A percentile compares a stretch with the other conserved stretches of the same genome.
Evolutionary conservation across 768 basidiomycete genomes (phyloP).

Genomic region (Scleroderma bovista): DNA sequence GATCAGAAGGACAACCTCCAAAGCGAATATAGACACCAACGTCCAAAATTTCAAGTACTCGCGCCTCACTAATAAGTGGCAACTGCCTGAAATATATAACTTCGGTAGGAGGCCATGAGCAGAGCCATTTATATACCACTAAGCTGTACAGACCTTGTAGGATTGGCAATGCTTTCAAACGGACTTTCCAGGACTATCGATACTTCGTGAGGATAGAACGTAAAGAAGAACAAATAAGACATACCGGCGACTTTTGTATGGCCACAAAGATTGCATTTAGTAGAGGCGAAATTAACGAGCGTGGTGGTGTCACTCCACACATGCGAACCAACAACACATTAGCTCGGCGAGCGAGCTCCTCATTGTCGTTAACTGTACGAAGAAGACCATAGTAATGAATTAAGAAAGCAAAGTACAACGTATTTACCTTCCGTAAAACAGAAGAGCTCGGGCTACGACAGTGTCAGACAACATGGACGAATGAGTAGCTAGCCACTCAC

Average conservation of each 20-base stretch:
- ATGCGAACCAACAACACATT: conserved; percentile 72
- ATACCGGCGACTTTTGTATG: conserved; percentile 68
- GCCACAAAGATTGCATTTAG: conserved; percentile 70
- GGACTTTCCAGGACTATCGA: conserved; percentile 77
- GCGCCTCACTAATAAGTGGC: conserved; percentile 70
- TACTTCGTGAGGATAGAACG: conserved; percentile 2
- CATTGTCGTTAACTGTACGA: conserved; percentile 60
- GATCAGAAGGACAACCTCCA: background rate
- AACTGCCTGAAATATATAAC: conserved; percentile 88
- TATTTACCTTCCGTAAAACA: conserved; percentile 61
- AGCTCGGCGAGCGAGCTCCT: conserved; percentile 61
- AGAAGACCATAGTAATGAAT: background rate
- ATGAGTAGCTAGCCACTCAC: conserved; percentile 32
- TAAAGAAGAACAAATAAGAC: conserved; percentile 17
- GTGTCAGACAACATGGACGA: conserved; percentile 2
- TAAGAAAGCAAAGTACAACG: background rate
- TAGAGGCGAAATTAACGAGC: conserved; percentile 59
- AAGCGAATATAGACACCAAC: conserved; percentile 30
- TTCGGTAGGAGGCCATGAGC: conserved; percentile 16
- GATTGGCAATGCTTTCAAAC: conserved; percentile 80
- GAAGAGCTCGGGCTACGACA: conserved; percentile 63
- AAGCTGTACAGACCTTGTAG: conserved; percentile 52
- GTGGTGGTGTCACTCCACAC: conserved; percentile 80
- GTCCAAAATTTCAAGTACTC: conserved; percentile 77
- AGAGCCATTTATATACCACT: background rate